These are phyloP conservation scores for Microthlaspi erraticum DNA, from an alignment of 345 rosid genomes.

Conservation along the genomic window DNA sequence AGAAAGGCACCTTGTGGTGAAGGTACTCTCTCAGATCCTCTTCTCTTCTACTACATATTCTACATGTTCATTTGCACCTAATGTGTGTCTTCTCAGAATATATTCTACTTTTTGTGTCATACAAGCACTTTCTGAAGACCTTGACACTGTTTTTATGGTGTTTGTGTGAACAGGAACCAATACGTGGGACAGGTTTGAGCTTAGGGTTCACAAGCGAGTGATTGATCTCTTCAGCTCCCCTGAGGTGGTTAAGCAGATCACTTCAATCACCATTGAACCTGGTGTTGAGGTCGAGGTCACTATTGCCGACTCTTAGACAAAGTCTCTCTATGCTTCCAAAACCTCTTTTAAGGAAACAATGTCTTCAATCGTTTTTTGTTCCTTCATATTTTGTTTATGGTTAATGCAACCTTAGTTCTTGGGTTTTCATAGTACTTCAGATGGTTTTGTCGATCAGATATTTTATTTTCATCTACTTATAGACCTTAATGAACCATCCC, in stretches of 20 bases:
- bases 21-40: slow-evolving; percentile 44
- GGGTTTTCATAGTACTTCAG: background rate
- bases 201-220: slow-evolving; percentile 59
- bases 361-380: background rate
- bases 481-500: slow-evolving; percentile 1
- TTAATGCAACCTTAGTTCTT: slow-evolving; percentile 3
- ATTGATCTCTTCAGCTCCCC: slow-evolving; percentile 64
- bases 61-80: too few relatives aligned
- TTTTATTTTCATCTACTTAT: background rate
- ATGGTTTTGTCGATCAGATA: background rate
- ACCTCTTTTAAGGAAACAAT: background rate
- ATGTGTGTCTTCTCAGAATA: too few relatives aligned
- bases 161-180: slow-evolving; percentile 51
- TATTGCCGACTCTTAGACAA: slow-evolving; percentile 47
- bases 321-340: background rate
- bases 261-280: slow-evolving; percentile 62
- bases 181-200: slow-evolving; percentile 63
- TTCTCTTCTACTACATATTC: background rate
- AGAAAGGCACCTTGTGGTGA: slow-evolving; percentile 72
- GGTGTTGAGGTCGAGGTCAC: slow-evolving; percentile 69
- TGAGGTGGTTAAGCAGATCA: slow-evolving; percentile 67
- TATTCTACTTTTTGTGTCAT: background rate
- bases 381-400: slow-evolving; percentile 11
- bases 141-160: background rate
- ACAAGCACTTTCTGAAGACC: background rate